A percentile compares a stretch with the other conserved stretches of the same genome.
phyloP scores from a whole-genome alignment of 1,139 yeast species.

The Debaryomyces nepalensis region DNA sequence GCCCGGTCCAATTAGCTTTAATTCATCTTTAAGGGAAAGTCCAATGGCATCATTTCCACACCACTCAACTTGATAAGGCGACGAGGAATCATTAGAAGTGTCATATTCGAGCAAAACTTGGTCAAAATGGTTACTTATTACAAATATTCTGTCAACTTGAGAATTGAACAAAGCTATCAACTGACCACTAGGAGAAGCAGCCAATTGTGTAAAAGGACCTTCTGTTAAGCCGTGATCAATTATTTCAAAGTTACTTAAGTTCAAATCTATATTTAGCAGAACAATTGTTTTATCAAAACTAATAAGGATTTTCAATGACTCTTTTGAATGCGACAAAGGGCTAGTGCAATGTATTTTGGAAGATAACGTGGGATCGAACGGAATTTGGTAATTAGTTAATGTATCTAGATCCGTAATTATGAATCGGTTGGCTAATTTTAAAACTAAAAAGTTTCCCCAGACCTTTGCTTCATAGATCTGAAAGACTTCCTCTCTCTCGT shows the following conservation, averaged over 20 bases:
- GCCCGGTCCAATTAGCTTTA: conserved; percentile 73
- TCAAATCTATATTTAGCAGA: conserved; percentile 32
- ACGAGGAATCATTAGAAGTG: conserved; percentile 38
- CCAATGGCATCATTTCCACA: conserved; percentile 86
- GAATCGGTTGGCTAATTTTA: conserved; percentile 34
- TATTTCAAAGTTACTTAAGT: conserved; percentile 28
- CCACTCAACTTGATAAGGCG: conserved; percentile 65
- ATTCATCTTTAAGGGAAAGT: conserved; percentile 61
- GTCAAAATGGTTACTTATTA: conserved; percentile 56
- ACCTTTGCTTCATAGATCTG: conserved; percentile 29
- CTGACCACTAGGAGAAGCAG: conserved; percentile 64
- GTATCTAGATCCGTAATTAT: conserved; percentile 33
- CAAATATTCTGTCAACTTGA: conserved; percentile 49
- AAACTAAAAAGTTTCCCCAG: conserved; percentile 36
- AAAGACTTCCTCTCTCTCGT: conserved; percentile 35
- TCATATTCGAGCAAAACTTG: conserved; percentile 58
- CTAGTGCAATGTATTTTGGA: conserved; percentile 23
- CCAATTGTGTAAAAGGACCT: conserved; percentile 60
- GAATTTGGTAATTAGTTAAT: conserved; percentile 32
- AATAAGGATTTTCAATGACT: conserved; percentile 27
- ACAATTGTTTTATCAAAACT: conserved; percentile 37
- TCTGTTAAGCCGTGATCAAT: conserved; percentile 49
- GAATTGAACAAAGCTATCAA: conserved; percentile 61
- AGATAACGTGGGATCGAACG: conserved; percentile 26
- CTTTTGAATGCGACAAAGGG: conserved; percentile 13